phyloP scores from a whole-genome alignment of 2,329 filamentous ascomycete genomes.

The Ambrosiella cleistominuta region DNA sequence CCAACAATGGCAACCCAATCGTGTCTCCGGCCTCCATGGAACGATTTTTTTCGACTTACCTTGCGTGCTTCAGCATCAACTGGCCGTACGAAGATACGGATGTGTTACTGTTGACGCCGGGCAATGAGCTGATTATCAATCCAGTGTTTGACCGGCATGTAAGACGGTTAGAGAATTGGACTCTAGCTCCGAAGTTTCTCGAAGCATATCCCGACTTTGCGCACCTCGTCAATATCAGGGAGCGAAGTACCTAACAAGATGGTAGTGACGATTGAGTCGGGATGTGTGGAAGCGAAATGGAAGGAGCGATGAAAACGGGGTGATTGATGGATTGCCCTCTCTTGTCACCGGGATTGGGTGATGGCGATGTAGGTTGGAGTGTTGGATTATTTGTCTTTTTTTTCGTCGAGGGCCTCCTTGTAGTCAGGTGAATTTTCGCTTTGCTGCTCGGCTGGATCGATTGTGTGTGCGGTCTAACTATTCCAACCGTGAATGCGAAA shows the following conservation, averaged over 20 bases:
- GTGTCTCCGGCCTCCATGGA: slow-evolving; percentile 21
- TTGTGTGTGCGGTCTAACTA: no score
- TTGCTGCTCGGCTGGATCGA: no score
- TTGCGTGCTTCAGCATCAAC: slow-evolving; percentile 56
- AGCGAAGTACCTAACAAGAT: neutral
- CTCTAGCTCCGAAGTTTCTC: slow-evolving; percentile 51
- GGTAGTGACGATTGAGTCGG: neutral
- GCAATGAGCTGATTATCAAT: slow-evolving; percentile 59
- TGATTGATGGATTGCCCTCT: neutral
- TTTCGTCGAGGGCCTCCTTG: no score
- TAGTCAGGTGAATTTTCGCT: no score
- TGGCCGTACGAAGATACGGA: slow-evolving; percentile 70
- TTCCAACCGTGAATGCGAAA: no score
- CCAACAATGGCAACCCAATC: neutral
- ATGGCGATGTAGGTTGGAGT: no score
- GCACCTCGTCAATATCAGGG: slow-evolving; percentile 8
- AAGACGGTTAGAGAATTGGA: slow-evolving; percentile 63
- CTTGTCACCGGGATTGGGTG: no score
- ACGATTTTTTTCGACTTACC: slow-evolving; percentile 65
- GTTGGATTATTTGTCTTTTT: no score
- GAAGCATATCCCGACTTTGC: slow-evolving; percentile 37
- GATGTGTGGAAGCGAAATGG: neutral
- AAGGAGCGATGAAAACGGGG: neutral
- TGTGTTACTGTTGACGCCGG: slow-evolving; percentile 41
- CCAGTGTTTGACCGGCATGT: slow-evolving; percentile 74